Evolutionary conservation across 805 yeast genomes (phyloP), one percentile per base, ranked within the genome.

Genomic region (Saturnispora hagleri): DNA sequence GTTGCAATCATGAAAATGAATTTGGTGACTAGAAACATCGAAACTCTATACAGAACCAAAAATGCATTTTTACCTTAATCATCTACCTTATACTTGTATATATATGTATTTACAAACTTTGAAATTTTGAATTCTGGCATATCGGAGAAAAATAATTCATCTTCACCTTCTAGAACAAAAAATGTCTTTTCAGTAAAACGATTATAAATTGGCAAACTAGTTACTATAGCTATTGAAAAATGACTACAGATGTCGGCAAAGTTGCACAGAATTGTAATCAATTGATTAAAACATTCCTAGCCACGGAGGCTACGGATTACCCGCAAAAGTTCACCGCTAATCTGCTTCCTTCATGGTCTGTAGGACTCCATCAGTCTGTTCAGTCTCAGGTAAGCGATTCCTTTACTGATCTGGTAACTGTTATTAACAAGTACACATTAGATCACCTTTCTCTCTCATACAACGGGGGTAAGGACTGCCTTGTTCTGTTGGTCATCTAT

Each of bases 391-490:
- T 66, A 7, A 34, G 52, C 17, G 43, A 54, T 17, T 52, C 69
- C 0, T 54, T 60, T 24, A 35, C 50, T 1, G 53, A 63, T 15
- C 58, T 60, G 46, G 13, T 48, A 15, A 52, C 56, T 10, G 55
- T 59, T 3, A 52, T 68, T 5, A 53, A 61, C 0, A 45, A 51
- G 24, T 64, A 61, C 52, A 52, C 56, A 1, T 50, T 70, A 13
- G 70, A 73, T 12, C 82, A 84, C 53, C 68, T 86, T 3, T 84
- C 97, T 0, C 73, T 93, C 13, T 86, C 96, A 2, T 93, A 85
- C 66, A 93, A 93, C 64, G 99, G 99, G 10, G 99, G 99, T 1
- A 93, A 93, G 63, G 99, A 93, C 69, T 93, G 98, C 61, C 77
- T 90, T 46, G 97, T 90, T 33, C 81, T 91, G 84, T 74, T 93